phyloP scores from a whole-genome alignment of 2,329 filamentous ascomycete genomes.

The Allantophomopsis lycopodina region DNA sequence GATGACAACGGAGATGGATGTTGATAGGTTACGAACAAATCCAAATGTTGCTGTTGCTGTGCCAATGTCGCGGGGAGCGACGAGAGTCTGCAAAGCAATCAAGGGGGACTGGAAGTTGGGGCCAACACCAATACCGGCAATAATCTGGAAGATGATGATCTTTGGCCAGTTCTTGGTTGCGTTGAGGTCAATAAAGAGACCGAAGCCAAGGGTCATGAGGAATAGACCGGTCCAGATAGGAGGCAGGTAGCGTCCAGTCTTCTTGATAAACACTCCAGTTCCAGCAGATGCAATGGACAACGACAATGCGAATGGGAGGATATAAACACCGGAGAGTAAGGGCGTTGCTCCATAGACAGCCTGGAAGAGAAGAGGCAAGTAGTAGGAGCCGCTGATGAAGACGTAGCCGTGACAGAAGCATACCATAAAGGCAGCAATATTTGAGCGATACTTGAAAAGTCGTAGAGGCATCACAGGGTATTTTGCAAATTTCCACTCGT shows the following conservation, averaged over 20 bases:
- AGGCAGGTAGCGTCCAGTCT: constrained; percentile 51
- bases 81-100: constrained; percentile 51
- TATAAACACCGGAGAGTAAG: constrained; percentile 62
- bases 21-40: constrained; percentile 40
- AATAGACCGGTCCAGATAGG: constrained; percentile 44
- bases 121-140: constrained; percentile 50
- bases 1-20: constrained; percentile 31
- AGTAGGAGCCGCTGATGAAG: constrained; percentile 7
- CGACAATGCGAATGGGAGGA: constrained; percentile 56
- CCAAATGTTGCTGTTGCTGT: constrained; percentile 50
- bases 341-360: constrained; percentile 57
- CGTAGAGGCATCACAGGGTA: constrained; percentile 68
- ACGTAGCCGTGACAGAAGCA: constrained; percentile 60
- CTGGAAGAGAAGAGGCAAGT: constrained; percentile 59
- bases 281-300: constrained; percentile 48
- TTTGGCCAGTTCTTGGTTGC: constrained; percentile 37
- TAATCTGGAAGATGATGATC: constrained; percentile 45
- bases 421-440: constrained; percentile 49
- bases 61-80: constrained; percentile 50
- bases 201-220: constrained; percentile 50
- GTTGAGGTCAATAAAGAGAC: constrained; percentile 48
- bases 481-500: constrained; percentile 59
- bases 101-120: constrained; percentile 58
- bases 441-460: constrained; percentile 55
- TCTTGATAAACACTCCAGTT: constrained; percentile 42